phyloP scores from a whole-genome alignment of 2,329 filamentous ascomycete genomes.

The Nothomitra cinnamomea region DNA sequence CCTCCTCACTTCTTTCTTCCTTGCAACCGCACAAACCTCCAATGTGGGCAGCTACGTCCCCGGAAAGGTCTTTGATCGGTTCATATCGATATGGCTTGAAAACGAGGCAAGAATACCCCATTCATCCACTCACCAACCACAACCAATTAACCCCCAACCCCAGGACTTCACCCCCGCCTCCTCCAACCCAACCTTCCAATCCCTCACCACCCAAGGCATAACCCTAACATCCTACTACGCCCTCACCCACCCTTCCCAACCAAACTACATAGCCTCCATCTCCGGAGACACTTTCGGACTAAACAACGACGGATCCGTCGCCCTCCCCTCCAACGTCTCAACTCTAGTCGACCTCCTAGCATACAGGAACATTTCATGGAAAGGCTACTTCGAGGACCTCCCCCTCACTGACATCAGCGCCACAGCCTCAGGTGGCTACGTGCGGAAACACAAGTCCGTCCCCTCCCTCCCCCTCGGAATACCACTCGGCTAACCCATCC shows the following conservation, averaged over 20 bases:
- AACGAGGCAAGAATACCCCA: constrained; percentile 37
- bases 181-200: constrained; percentile 42
- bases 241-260: constrained; percentile 56
- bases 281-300: constrained; percentile 54
- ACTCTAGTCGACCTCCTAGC: constrained; percentile 54
- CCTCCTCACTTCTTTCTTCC: too few relatives aligned
- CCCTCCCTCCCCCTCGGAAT: neutral
- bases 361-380: constrained; percentile 47
- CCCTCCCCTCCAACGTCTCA: constrained; percentile 41
- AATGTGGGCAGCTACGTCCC: constrained; percentile 31
- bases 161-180: constrained; percentile 42
- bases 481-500: too few relatives aligned
- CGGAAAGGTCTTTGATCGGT: constrained; percentile 56
- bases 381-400: constrained; percentile 60
- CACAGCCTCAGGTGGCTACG: too few relatives aligned
- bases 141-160: neutral
- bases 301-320: constrained; percentile 46
- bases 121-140: neutral
- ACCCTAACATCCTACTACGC: constrained; percentile 37
- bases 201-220: constrained; percentile 44
- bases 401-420: too few relatives aligned
- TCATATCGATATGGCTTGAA: constrained; percentile 60
- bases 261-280: constrained; percentile 55
- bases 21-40: too few relatives aligned
- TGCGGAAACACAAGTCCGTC: constrained; percentile 53